phyloP scores from a whole-genome alignment of 108 stramenopile genomes.

The Schizochytrium sp. region DNA sequence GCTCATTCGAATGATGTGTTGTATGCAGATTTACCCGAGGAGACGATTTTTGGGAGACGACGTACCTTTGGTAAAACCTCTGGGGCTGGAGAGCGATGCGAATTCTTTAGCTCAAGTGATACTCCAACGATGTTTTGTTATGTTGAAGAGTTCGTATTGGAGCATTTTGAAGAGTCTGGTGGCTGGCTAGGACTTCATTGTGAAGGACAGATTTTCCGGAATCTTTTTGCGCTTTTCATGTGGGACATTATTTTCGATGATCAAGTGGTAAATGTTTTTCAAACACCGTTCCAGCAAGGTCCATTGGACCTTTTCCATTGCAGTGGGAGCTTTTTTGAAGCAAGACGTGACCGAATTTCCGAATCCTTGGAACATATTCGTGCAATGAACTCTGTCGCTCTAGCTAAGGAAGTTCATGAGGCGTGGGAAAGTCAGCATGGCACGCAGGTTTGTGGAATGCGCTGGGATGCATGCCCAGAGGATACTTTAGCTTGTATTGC shows the following conservation, averaged over 20 bases:
- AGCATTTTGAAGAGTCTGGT: slow-evolving; percentile 1
- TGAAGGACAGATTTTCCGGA: slow-evolving; percentile 32
- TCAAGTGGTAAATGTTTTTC: slow-evolving; percentile 15
- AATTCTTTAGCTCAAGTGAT: slow-evolving; percentile 34
- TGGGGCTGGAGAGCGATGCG: neutral
- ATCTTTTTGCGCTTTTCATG: slow-evolving; percentile 35
- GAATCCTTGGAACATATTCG: neutral
- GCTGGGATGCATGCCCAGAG: slow-evolving; percentile 27
- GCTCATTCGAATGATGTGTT: too few species aligned
- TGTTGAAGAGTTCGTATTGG: slow-evolving; percentile 44
- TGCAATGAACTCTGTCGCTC: neutral
- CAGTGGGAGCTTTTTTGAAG: slow-evolving; percentile 9
- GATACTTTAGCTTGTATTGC: slow-evolving; percentile 32
- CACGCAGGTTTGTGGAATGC: slow-evolving; percentile 38
- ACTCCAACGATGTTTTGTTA: slow-evolving; percentile 19
- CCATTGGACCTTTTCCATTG: slow-evolving; percentile 24
- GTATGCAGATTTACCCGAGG: neutral
- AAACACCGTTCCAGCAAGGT: slow-evolving; percentile 35
- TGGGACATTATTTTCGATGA: slow-evolving; percentile 38
- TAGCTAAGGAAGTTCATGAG: neutral
- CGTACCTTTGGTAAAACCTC: neutral
- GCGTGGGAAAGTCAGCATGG: slow-evolving; percentile 43
- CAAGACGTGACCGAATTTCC: neutral
- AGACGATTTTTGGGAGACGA: neutral
- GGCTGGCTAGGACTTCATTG: slow-evolving; percentile 41